phyloP scores from a whole-genome alignment of 805 yeast species.

The Schwanniomyces vanrijiae region DNA sequence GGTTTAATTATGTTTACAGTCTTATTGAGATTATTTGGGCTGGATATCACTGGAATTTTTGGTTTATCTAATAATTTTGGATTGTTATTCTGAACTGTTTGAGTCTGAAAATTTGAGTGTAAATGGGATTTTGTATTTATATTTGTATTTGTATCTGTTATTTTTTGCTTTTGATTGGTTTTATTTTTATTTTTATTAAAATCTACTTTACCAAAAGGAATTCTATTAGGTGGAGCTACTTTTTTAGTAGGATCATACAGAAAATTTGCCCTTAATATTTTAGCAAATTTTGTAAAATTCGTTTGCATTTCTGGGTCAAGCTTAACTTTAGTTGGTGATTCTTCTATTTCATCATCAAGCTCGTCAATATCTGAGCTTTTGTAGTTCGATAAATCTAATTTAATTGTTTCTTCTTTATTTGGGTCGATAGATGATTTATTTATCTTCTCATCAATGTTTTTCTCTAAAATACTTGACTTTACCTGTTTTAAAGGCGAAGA shows the following conservation, averaged over 20 bases:
- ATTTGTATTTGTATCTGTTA: neutral
- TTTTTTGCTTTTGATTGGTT: neutral
- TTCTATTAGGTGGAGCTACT: neutral
- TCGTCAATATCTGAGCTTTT: conserved; percentile 21
- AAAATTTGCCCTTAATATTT: conserved; percentile 19
- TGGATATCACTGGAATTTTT: neutral
- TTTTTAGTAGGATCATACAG: conserved; percentile 15
- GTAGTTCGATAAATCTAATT: neutral
- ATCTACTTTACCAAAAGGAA: neutral
- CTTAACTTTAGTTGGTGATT: conserved; percentile 35
- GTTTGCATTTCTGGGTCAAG: neutral
- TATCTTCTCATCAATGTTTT: neutral
- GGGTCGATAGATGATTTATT: no score
- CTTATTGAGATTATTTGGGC: neutral
- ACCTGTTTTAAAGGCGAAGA: conserved; percentile 19
- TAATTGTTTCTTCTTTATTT: no score
- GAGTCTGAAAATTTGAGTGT: no score
- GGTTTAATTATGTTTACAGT: neutral
- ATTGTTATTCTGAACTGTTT: neutral
- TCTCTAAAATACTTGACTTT: no score
- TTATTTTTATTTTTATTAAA: neutral
- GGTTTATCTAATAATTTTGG: neutral
- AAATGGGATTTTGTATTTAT: neutral
- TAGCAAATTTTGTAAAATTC: conserved; percentile 8
- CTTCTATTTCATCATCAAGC: conserved; percentile 39